Evolutionary conservation across 1,139 yeast species (phyloP).

Genomic region (Yamadazyma taylorii): DNA sequence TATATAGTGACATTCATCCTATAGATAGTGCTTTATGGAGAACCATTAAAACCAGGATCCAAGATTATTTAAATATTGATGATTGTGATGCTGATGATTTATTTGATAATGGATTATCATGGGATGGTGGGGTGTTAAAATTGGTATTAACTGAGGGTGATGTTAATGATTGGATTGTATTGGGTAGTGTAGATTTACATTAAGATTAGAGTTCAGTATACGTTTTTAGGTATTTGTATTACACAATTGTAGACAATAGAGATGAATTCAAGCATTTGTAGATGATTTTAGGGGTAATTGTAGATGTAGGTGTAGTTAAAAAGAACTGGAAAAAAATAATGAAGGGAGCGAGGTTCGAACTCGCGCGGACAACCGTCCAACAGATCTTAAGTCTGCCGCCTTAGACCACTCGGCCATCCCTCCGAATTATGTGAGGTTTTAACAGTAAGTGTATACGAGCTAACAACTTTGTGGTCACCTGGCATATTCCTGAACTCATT

Average conservation of each 20-base stretch:
- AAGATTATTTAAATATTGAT: constrained; percentile 61
- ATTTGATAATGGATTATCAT: constrained; percentile 40
- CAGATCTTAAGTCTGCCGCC: constrained; percentile 58
- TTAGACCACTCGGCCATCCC: constrained; percentile 59
- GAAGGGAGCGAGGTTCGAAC: constrained; percentile 87
- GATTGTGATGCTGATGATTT: constrained; percentile 42
- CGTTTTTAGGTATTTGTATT: too few species aligned
- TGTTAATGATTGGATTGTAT: constrained; percentile 65
- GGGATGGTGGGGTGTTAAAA: constrained; percentile 71
- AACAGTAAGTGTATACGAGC: too few species aligned
- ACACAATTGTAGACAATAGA: too few species aligned
- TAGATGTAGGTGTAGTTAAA: too few species aligned
- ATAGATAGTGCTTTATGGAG: constrained; percentile 69
- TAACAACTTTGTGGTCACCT: too few species aligned
- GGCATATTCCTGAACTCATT: too few species aligned
- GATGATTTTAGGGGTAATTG: too few species aligned
- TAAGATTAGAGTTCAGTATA: too few species aligned
- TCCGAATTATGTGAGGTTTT: constrained; percentile 20
- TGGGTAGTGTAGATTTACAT: constrained; percentile 58
- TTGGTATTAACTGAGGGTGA: constrained; percentile 77
- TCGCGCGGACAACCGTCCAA: constrained; percentile 72
- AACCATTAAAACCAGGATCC: constrained; percentile 67
- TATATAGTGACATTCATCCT: constrained; percentile 66
- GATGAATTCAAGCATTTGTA: too few species aligned
- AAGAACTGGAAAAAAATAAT: constrained; percentile 35